Base-by-base conservation (phyloP, 441 rosid species). In the Gossypium aridum region DNA sequence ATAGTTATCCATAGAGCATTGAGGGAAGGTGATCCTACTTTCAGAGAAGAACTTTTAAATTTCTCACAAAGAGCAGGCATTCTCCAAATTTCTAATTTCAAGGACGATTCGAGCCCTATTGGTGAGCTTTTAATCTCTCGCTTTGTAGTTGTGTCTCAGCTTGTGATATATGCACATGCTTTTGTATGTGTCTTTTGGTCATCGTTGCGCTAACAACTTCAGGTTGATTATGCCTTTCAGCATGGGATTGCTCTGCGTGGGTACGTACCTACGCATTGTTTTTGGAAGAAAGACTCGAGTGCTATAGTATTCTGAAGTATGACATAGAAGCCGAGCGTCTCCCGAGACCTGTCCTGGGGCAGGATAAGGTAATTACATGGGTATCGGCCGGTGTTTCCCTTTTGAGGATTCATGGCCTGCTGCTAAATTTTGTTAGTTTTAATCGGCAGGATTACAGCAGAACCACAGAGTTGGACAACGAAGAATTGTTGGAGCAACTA, bases 221-320 rank as follows among this genome's bases (percentile, higher is more conserved):
- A 19, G 12, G 12, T 66, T 68, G 57, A 43, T 74, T 47, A 26
- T n/a, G 43, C 45, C 54, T 43, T 49, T 59, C 82, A 96, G 98
- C 99, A 25, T 96, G 99, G 99, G 99, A 96, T 87, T 96, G 93
- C 83, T 96, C 99, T 59, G 97, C 96, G 49, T 96, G 99, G 99
- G 98, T 90, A 37, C 98, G 99, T 73, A 92, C 99, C 31, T 96
- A 93, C 87, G 98, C 97, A 20, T 83, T 89, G 73, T 96, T 91
- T 85, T 84, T 96, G 82, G 98, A 96, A 87, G 99, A 96, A 74
- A 89, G 98, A 55, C 97, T 96, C 39, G 98, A 96, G 84, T 96
- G 98, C 84, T 92, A 91, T 78, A 89, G 92, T 87, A 83, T 90
- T 79, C 80, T 96, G 28, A 93, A 87, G 82, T 96, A 96, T 86